Conservation (phyloP, 1,284 basidiomycete species). For the Fomitopsis palustris region DNA sequence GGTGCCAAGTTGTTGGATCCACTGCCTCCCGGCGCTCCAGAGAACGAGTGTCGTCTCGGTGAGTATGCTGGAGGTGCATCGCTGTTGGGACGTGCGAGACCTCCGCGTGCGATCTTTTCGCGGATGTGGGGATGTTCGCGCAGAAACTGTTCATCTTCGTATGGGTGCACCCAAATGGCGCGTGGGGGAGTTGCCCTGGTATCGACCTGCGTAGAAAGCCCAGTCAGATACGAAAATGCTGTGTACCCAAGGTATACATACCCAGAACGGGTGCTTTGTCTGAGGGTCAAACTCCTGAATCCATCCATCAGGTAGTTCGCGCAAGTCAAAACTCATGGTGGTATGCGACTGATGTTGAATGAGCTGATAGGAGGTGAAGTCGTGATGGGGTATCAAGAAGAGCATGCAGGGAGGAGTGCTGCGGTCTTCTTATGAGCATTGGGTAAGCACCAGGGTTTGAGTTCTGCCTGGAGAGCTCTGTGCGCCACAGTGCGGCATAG, state of each 20-base stretch:
- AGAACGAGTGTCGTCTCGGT: constrained; percentile 31
- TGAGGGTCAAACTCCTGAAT: constrained; percentile 47
- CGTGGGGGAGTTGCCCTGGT: constrained; percentile 61
- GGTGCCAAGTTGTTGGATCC: constrained; percentile 7
- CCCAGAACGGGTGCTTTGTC: constrained; percentile 43
- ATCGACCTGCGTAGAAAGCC: constrained; percentile 45
- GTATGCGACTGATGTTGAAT: no score
- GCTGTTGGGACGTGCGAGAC: constrained; percentile 5
- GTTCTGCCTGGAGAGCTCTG: not conserved
- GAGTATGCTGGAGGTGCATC: constrained; percentile 23
- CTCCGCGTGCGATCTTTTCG: constrained; percentile 31
- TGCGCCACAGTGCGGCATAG: not conserved
- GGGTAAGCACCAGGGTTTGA: not conserved
- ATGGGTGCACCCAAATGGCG: constrained; percentile 69
- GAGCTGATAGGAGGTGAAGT: not conserved
- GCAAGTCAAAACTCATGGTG: constrained; percentile 19
- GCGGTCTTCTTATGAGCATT: not conserved
- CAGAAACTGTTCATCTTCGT: constrained; percentile 62
- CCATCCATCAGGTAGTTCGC: constrained; percentile 59
- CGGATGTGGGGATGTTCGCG: constrained; percentile 48
- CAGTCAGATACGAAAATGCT: constrained; percentile 1
- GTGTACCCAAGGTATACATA: constrained; percentile 16
- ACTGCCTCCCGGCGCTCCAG: constrained; percentile 13
- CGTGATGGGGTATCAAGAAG: not conserved
- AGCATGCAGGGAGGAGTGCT: not conserved